Evolutionary conservation across 1,139 yeast genomes (phyloP).

Genomic region (Yamadazyma epiphylla): DNA sequence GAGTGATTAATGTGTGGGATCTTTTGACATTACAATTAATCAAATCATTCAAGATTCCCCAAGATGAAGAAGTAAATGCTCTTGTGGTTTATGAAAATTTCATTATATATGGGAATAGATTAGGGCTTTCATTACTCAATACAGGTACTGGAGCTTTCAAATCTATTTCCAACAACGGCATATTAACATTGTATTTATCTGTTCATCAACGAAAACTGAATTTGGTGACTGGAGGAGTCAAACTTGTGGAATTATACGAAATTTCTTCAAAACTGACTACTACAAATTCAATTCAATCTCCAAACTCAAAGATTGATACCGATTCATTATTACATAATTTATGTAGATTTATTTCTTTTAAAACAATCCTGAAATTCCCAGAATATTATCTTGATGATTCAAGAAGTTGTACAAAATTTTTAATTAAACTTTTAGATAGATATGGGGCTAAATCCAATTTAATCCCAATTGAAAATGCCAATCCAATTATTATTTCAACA

Average conservation of each 20-base stretch:
- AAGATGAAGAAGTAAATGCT: slow-evolving; percentile 14
- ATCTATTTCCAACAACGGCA: slow-evolving; percentile 5
- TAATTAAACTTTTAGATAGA: slow-evolving; percentile 57
- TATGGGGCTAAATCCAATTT: slow-evolving; percentile 74
- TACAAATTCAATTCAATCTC: background rate
- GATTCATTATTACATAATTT: slow-evolving; percentile 65
- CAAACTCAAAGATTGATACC: slow-evolving; percentile 24
- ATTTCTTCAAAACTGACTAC: background rate
- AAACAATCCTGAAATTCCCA: slow-evolving; percentile 75
- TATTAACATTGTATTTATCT: slow-evolving; percentile 6
- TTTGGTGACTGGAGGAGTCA: slow-evolving; percentile 38
- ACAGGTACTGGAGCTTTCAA: slow-evolving; percentile 3
- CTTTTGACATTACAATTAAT: slow-evolving; percentile 72
- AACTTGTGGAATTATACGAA: slow-evolving; percentile 12
- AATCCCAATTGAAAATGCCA: slow-evolving; percentile 69
- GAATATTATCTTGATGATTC: slow-evolving; percentile 70
- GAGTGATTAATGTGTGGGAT: slow-evolving; percentile 79
- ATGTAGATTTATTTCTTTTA: slow-evolving; percentile 58
- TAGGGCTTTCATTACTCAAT: slow-evolving; percentile 8
- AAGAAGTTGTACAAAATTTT: slow-evolving; percentile 78
- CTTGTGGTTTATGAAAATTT: slow-evolving; percentile 7
- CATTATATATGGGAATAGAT: slow-evolving; percentile 10
- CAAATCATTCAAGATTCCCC: slow-evolving; percentile 42
- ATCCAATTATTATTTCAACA: slow-evolving; percentile 78
- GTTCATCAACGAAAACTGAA: slow-evolving; percentile 2